Evolutionary conservation across 2,329 filamentous ascomycete species (phyloP), one percentile per base, ranked within the genome.

Genomic region (Cladobotryum mycophilum): DNA sequence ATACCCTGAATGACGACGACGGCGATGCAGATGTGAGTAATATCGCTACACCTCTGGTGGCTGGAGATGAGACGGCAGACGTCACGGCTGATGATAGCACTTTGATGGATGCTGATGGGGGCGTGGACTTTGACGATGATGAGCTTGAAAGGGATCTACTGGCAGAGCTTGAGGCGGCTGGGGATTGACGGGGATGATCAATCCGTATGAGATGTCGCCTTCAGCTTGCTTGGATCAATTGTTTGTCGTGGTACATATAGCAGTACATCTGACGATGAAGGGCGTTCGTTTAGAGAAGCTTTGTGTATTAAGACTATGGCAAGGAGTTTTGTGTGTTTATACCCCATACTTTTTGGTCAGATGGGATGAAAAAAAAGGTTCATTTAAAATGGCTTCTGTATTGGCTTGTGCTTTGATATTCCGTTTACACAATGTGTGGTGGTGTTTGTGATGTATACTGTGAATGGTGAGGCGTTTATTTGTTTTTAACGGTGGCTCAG

Each of bases 71-170:
- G 18, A 66, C 46, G 60, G 14, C 36, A 17, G 14, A n/a, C 17
- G 36, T 38, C 17, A 64, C 40, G 56, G 63, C 54, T 30, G 64
- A 67, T 13, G 65, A 67, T 7, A 65, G 42, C 57, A 59, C 44
- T 56, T 60, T 20, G 63, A 52, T 15, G 52, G 56, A 5, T 59
- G 59, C 45, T 7, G 64, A 64, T n/a, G 62, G 65, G 38, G 64
- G 64, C 7, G 65, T 66, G n/a, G 73, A 73, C 40, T 67, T 72
- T 46, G 73, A 75, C 41, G 76, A 79, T 9, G 77, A 78, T 48
- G 81, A 84, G 58, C 66, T 85, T 45, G 84, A 84, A 64, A 78
- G 80, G 36, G 82, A 84, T 58, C 72, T 86, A 62, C 69, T 82
- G 60, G 81, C 80, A 1, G 82, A 80, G 56, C 69, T 84, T 56